These are phyloP conservation scores for Solanum chaucha DNA, from an alignment of 257 asterid genomes.

Conservation along the genomic window DNA sequence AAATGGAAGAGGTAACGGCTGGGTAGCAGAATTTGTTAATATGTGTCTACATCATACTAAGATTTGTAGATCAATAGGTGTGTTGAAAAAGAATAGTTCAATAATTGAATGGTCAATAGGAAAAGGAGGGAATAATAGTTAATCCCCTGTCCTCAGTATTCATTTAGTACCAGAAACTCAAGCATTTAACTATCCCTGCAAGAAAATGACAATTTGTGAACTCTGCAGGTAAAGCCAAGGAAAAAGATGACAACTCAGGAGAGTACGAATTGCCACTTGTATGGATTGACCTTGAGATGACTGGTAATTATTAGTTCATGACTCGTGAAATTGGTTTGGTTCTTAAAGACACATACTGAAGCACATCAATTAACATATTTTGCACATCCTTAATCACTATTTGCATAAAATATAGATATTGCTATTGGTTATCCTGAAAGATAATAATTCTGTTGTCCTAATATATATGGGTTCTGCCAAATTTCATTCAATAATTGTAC, in stretches of 20 bases:
- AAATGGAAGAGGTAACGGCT: constrained; percentile 12
- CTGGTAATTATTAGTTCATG: constrained; percentile 35
- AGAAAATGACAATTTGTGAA: background rate
- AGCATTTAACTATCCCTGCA: background rate
- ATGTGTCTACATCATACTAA: background rate
- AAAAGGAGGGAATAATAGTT: background rate
- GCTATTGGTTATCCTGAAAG: background rate
- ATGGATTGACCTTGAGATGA: constrained; percentile 98
- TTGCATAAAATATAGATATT: background rate
- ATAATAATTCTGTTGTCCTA: background rate
- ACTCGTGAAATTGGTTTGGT: background rate
- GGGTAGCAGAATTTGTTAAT: background rate
- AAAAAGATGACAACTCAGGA: constrained; percentile 16
- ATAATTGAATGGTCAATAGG: background rate
- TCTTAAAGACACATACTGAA: background rate
- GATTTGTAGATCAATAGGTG: background rate
- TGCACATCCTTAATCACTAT: background rate
- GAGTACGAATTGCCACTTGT: constrained; percentile 79
- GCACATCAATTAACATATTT: background rate
- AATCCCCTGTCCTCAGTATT: background rate
- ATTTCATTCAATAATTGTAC: background rate
- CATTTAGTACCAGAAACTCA: background rate
- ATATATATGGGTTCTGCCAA: background rate
- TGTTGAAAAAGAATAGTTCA: background rate
- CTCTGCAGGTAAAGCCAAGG: constrained; percentile 30